Conservation (phyloP, 768 basidiomycete genomes). For the Phylloporus arenicola region DNA sequence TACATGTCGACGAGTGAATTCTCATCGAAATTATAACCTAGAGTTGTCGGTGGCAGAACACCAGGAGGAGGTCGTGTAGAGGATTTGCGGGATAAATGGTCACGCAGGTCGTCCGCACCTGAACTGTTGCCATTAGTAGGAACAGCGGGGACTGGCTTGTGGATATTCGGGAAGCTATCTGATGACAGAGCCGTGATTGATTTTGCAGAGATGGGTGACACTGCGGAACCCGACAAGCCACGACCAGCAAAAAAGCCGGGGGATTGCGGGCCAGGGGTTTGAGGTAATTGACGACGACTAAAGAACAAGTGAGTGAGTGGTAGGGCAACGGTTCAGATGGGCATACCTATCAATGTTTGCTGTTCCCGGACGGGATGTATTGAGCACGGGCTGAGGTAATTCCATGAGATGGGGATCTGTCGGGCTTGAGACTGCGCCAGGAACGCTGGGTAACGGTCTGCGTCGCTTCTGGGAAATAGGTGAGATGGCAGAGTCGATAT, state of each 20-base stretch:
- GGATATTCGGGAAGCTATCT: conserved; percentile 19
- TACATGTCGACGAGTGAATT: conserved; percentile 21
- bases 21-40: conserved; percentile 25
- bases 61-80: conserved; percentile 28
- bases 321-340: neutral
- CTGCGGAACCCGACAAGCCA: conserved; percentile 19
- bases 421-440: conserved; percentile 16
- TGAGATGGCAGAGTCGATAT: conserved; percentile 21
- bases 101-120: conserved; percentile 18
- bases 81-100: conserved; percentile 14
- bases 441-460: conserved; percentile 27
- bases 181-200: conserved; percentile 9
- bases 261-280: conserved; percentile 19
- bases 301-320: neutral
- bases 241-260: conserved; percentile 10
- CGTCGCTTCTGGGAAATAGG: conserved; percentile 27
- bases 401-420: conserved; percentile 17
- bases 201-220: conserved; percentile 17
- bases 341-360: conserved; percentile 23
- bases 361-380: conserved; percentile 22
- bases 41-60: conserved; percentile 23
- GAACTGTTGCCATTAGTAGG: conserved; percentile 14
- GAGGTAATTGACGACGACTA: conserved; percentile 29
- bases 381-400: conserved; percentile 5
- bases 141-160: conserved; percentile 30